Base-by-base conservation (phyloP, 2,329 filamentous ascomycete genomes). In the Venturia nashicola region DNA sequence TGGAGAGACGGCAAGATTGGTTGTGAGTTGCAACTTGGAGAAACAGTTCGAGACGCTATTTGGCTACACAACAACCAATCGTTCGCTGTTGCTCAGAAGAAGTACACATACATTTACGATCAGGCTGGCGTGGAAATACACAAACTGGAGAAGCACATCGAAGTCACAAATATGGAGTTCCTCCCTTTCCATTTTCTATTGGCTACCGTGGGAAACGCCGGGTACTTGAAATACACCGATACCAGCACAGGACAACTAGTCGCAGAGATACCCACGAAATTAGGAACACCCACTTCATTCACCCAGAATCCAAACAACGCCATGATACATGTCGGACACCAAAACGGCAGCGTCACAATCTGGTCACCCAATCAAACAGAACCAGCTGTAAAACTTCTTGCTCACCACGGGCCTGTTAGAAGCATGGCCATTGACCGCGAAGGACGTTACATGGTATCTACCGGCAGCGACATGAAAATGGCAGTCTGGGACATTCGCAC, bases 71-170 rank as follows among this genome's bases (percentile, higher is more conserved):
- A 96, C 74, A 92, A 94, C 74, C 91, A 96, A 72, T 89, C 86
- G 76, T 97, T 97, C 76, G 93, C 93, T 0, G 91, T 96, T 14
- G 91, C 94, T 55, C 93, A 99, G 77, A 97, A 96, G 80, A 94
- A 93, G 76, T 88, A 94, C 69, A 90, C 94, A 67, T 99, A 96
- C 78, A 97, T 99, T 68, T 99, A 99, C 78, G 94, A 97, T 71
- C 82, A 86, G 65, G 84, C 90, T 64, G 94, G 94, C 61, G 89
- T 97, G 23, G 94, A 99, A 77, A 78, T 99, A 63, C 94, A 99
- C 74, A 92, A 90, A 72, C 77, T 99, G 71, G 87, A 86, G 75
- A 94, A 94, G 74, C 93, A 96, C 73, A 84, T 90, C 66, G 94
- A 99, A 74, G 90, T 95, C 16, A 88, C 89, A 14, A 88, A 95